phyloP scores from a whole-genome alignment of 169 alveolate genomes.

The Babesia caballi region DNA sequence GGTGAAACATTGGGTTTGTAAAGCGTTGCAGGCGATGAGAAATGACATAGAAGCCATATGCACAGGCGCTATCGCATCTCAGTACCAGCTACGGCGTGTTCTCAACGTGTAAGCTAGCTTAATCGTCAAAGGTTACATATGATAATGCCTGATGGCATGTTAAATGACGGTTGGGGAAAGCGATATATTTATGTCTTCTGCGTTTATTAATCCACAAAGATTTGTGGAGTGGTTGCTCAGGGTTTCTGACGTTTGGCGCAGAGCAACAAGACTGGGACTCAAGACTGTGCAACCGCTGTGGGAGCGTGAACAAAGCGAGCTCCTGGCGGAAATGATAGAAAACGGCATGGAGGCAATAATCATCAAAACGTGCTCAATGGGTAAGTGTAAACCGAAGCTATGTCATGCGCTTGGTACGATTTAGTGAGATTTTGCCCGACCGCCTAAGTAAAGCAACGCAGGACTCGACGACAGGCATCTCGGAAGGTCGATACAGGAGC shows the following conservation, averaged over 20 bases:
- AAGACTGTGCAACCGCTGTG: constrained; percentile 67
- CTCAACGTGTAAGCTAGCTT: constrained; percentile 88
- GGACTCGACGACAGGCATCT: constrained; percentile 90
- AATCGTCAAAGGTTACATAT: no score
- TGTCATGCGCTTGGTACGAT: not conserved
- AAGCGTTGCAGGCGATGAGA: constrained; percentile 58
- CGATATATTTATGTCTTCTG: not conserved
- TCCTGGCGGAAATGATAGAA: constrained; percentile 88
- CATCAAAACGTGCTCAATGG: constrained; percentile 84
- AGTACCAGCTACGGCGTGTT: constrained; percentile 93
- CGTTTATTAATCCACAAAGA: not conserved
- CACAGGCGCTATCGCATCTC: constrained; percentile 96
- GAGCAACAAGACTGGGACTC: constrained; percentile 57
- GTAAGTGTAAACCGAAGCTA: no score
- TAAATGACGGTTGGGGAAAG: no score
- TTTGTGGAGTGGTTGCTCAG: not conserved
- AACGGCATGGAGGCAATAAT: constrained; percentile 86
- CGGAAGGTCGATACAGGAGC: constrained; percentile 82
- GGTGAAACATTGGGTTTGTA: no score
- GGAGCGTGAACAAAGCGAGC: constrained; percentile 70
- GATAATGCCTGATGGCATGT: not conserved
- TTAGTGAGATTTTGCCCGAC: not conserved
- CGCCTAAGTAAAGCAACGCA: constrained; percentile 50
- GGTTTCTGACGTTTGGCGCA: no score
- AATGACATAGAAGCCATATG: constrained; percentile 89